Base-by-base conservation (phyloP, 352 stramenopile species). In the Phytophthora hibernalis region DNA sequence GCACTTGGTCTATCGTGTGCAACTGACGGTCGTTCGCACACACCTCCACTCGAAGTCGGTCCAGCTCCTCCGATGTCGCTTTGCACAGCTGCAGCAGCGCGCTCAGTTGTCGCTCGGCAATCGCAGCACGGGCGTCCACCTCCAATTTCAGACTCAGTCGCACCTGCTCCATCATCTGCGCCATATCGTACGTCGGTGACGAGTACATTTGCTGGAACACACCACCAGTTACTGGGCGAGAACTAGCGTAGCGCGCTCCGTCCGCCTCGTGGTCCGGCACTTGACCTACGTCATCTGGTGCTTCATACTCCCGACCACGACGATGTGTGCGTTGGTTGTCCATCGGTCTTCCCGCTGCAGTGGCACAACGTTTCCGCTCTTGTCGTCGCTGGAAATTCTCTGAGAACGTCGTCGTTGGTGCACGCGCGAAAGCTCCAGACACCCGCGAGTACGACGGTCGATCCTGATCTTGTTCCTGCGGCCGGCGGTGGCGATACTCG, bases 101-200 rank as follows among this genome's bases (percentile, higher is more conserved):
- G 31, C 83, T 91, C n/a, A 95, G 54, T 65, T 95, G 85, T 1
- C 87, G 80, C 71, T 93, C 85, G 0, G 83, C 83, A 52, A 93
- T 90, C 16, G 81, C 85, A 5, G 84, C 85, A 8, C 84, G 82
- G 20, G 84, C 85, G 52, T 93, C 87, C 30, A 95, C 82, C 72
- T 95, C 87, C 38, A 93, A 70, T 45, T 95, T 93, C 49, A 95
- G 72, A 58, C 87, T 95, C 20, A 92, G 62, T 5, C 85, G 83
- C 16, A 95, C 76, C 61, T 92, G 85, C 64, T 95, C 87, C 82
- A 93, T 95, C 85, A 95, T 91, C 48, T 91, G 82, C 18, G 85
- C 80, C 31, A 93, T 68, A 62, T 95, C 81, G 69, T 93, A 93
- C 24, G 80, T 85, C 47, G 79, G 84, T n/a, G 80, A 91, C 20